phyloP scores from a whole-genome alignment of 345 rosid species.

The Salix udensis region DNA sequence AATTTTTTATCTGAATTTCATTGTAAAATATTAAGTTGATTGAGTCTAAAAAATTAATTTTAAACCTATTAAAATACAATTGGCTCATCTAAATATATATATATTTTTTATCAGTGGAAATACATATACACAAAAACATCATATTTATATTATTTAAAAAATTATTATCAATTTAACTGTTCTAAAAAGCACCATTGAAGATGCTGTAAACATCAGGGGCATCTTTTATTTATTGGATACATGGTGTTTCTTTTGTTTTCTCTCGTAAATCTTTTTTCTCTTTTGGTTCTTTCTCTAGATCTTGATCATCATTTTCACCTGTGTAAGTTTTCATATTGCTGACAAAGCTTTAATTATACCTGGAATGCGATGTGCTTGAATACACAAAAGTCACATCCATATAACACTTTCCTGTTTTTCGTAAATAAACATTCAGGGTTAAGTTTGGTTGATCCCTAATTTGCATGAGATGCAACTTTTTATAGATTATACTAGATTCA shows the following conservation, averaged over 20 bases:
- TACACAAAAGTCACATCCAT: not conserved
- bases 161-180: too few species aligned
- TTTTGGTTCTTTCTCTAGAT: slow-evolving; percentile 2
- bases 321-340: slow-evolving; percentile 7
- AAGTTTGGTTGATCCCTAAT: not conserved
- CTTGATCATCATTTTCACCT: not conserved
- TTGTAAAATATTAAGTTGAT: too few species aligned
- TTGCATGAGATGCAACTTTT: too few species aligned
- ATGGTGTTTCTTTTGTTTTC: slow-evolving; percentile 1
- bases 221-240: slow-evolving; percentile 15
- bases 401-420: not conserved
- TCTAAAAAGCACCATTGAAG: too few species aligned
- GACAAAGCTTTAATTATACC: not conserved
- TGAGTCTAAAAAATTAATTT: too few species aligned
- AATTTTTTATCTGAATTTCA: too few species aligned
- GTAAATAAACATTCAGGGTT: not conserved
- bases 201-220: slow-evolving; percentile 3
- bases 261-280: not conserved
- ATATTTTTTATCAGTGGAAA: too few species aligned
- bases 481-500: too few species aligned
- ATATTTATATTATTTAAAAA: too few species aligned
- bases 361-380: not conserved
- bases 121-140: too few species aligned
- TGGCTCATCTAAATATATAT: too few species aligned
- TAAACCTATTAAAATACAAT: too few species aligned